A percentile compares a stretch with the other conserved stretches of the same genome.
Conservation (phyloP, 139 green algal species). For the Astrephomene gubernaculifera region DNA sequence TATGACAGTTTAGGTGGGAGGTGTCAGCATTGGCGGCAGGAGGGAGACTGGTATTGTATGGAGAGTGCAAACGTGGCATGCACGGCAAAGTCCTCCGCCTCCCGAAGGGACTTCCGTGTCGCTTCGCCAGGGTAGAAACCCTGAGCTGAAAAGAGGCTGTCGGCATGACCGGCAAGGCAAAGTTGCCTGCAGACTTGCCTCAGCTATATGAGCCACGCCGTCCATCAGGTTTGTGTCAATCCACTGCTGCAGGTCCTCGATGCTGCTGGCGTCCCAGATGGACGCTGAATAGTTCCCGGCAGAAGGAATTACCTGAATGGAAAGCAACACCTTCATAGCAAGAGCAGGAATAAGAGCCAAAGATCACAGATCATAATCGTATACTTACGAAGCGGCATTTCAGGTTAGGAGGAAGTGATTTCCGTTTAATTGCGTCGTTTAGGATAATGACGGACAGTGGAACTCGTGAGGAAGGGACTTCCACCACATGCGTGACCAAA, state of each 20-base stretch:
- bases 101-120: too few species aligned
- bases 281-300: neutral
- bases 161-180: too few species aligned
- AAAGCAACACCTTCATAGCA: neutral
- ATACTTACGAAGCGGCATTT: slow-evolving; percentile 27
- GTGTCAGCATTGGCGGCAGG: too few species aligned
- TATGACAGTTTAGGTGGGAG: neutral
- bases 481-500: neutral
- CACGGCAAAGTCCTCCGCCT: too few species aligned
- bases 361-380: neutral
- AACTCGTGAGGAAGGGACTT: slow-evolving; percentile 15
- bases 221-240: slow-evolving; percentile 21
- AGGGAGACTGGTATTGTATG: too few species aligned
- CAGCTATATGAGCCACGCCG: neutral
- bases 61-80: too few species aligned
- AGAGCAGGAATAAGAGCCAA: too few species aligned
- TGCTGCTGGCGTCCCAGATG: slow-evolving; percentile 20
- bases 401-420: neutral
- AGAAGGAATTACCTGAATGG: slow-evolving; percentile 13
- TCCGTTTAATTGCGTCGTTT: slow-evolving; percentile 10
- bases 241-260: slow-evolving; percentile 23
- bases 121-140: too few species aligned
- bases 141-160: too few species aligned
- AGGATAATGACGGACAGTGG: slow-evolving; percentile 19
- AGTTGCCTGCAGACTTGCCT: slow-evolving; percentile 7